Evolutionary conservation across 768 basidiomycete genomes (phyloP), one percentile per base, ranked within the genome.

Genomic region (Steccherinum ochraceum): DNA sequence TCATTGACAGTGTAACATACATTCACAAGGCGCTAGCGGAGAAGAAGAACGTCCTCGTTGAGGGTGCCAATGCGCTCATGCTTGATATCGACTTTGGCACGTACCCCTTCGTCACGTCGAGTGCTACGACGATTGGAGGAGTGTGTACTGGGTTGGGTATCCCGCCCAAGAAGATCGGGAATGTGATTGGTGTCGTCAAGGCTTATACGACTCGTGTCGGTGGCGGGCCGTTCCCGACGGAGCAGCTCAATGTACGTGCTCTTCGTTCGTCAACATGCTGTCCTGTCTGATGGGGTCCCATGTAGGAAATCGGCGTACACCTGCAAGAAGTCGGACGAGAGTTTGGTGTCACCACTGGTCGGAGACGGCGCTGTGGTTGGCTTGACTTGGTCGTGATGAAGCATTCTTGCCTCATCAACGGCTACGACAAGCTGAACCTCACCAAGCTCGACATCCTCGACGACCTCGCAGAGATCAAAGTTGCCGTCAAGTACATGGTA

Each of bases 151-250:
- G 96, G 26, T 81, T 99, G n/a, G 96, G 93, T 47, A 86, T 99
- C 45, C 95, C 96, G 2, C 93, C 96, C 4, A 85, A 85, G 69
- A 69, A 79, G 57, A 84, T 99, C 56, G 89, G 88, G n/a, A 80
- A 82, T 45, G 76, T 84, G 21, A 86, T 94, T 58, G 96, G 96
- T 43, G 96, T 99, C 52, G 75, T 97, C 64, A 99, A 98, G 68
- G 96, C 96, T 0, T 99, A 99, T 68, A 98, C 96, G 16, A 98
- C 96, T 1, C 81, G 96, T 23, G 96, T 99, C 20, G 96, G 96
- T n/a, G 91, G 93, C 35, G 96, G 96, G 0, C 96, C 96, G 3
- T 98, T 99, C 78, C 93, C 96, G 5, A 92, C 90, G 0, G 96
- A 99, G 67, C 90, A 93, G 65, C 78, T 96, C 50, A 87, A 93